These are phyloP conservation scores for Aspergillus pseudotamarii DNA, from an alignment of 2,329 filamentous ascomycete species.

Conservation along the genomic window DNA sequence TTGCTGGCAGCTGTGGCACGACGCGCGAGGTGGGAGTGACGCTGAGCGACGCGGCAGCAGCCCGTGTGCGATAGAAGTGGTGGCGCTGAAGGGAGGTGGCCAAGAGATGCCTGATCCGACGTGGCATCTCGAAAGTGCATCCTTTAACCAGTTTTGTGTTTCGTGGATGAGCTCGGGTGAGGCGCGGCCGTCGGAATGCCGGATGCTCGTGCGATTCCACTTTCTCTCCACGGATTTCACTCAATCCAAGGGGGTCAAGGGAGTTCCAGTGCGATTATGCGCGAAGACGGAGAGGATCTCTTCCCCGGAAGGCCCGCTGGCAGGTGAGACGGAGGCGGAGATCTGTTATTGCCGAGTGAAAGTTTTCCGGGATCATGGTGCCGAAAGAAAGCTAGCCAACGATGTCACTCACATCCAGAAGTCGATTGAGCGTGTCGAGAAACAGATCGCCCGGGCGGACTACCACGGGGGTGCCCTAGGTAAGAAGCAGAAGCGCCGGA, in stretches of 20 bases:
- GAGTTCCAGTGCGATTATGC: not conserved
- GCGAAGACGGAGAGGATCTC: constrained; percentile 5
- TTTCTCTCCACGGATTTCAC: constrained; percentile 96
- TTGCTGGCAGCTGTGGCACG: constrained; percentile 89
- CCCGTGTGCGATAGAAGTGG: not conserved
- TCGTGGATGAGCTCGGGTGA: constrained; percentile 11
- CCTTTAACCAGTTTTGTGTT: constrained; percentile 11
- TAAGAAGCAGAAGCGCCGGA: not conserved
- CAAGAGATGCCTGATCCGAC: not conserved
- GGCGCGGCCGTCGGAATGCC: constrained; percentile 67
- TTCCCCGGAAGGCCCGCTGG: not conserved
- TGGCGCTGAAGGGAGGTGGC: not conserved
- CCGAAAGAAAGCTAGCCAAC: constrained; percentile 87
- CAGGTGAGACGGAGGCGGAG: constrained; percentile 2
- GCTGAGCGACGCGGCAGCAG: constrained; percentile 69
- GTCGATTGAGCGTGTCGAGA: constrained; percentile 88
- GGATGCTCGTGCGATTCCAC: constrained; percentile 86
- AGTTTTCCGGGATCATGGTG: constrained; percentile 88
- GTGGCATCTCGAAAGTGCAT: not conserved
- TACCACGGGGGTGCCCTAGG: constrained; percentile 42
- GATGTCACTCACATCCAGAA: constrained; percentile 91
- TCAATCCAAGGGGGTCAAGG: constrained; percentile 94
- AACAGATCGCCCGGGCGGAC: constrained; percentile 76
- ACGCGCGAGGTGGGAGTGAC: constrained; percentile 88
- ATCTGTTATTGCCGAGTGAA: constrained; percentile 93